phyloP scores from a whole-genome alignment of 75 land plant species.

The Pinus albicaulis region DNA sequence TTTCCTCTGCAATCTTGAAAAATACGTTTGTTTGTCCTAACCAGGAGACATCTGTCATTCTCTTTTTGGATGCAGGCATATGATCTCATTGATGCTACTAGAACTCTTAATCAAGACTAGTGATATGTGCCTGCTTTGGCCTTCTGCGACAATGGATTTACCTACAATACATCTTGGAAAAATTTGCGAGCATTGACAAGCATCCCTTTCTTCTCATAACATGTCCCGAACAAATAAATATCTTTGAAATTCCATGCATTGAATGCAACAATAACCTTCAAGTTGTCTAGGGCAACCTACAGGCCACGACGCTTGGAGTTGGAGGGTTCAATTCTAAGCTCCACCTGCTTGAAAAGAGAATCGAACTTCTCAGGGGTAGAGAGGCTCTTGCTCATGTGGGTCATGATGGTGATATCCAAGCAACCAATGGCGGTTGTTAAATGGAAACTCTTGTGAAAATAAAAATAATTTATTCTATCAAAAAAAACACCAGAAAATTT shows the following conservation, averaged over 20 bases:
- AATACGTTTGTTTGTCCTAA: no score
- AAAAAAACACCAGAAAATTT: no score
- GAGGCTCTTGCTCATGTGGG: conserved; percentile 42
- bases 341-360: conserved; percentile 63
- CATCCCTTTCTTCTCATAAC: conserved; percentile 54
- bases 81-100: no score
- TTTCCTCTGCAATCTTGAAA: no score
- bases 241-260: conserved; percentile 41
- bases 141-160: conserved; percentile 14
- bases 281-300: conserved; percentile 50
- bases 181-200: neutral
- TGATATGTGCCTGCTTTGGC: conserved; percentile 32
- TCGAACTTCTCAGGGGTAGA: conserved; percentile 49
- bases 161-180: conserved; percentile 8
- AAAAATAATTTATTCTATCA: no score
- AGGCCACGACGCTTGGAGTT: conserved; percentile 18
- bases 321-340: conserved; percentile 27
- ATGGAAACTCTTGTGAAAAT: neutral
- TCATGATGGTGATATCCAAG: conserved; percentile 58
- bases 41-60: no score
- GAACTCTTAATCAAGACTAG: neutral
- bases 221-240: conserved; percentile 46
- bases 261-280: conserved; percentile 47
- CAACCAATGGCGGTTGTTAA: conserved; percentile 52
- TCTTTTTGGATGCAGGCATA: no score